Evolutionary conservation across 371 early-diverging fungal species (phyloP), one percentile per base, ranked within the genome.

Genomic region (Capillidium heterosporum): DNA sequence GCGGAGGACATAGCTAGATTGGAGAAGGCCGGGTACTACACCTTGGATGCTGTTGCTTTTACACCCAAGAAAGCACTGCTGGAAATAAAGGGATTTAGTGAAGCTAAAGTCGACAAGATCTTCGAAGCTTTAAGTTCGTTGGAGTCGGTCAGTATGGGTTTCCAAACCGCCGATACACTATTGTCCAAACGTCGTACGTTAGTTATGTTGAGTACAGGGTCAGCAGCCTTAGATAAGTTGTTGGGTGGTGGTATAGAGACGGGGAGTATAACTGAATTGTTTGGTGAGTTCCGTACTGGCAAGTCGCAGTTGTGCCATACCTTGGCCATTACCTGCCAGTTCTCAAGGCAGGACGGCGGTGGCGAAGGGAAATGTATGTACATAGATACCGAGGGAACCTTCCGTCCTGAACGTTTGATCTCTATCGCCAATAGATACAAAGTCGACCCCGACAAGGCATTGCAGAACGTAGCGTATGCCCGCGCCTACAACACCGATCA

Each of bases 281-380:
- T 98, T 84, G 99, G 99, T 26, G 99, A 99, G 70, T 99, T 99
- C 68, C 77, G 99, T 62, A 99, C 99, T 1, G 99, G 99, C 63
- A 99, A 99, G 72, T 91, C 93, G 59, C 99, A 99, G 70, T 58
- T 99, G 19, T 99, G 99, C 69, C 99, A 98, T 65, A 98, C 91
- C 57, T 69, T 98, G 19, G 92, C 99, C 1, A 98, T 99, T 21
- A 93, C 95, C 19, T 93, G 92, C 61, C 99, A 99, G 85, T 78
- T 99, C 26, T 84, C 88, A 1, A 61, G 70, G 10, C 75, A 81
- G 23, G 72, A 79, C 69, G 96, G 96, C 1, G 99, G 99, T 2
- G 96, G 85, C 10, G 89, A 85, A 67, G 99, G 99, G 39, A 96
- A 92, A 68, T 93, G 93, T 61, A 64, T 99, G 61, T 99, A 91